Conservation (phyloP, 208 protist species). For the Crithidia brevicula region DNA sequence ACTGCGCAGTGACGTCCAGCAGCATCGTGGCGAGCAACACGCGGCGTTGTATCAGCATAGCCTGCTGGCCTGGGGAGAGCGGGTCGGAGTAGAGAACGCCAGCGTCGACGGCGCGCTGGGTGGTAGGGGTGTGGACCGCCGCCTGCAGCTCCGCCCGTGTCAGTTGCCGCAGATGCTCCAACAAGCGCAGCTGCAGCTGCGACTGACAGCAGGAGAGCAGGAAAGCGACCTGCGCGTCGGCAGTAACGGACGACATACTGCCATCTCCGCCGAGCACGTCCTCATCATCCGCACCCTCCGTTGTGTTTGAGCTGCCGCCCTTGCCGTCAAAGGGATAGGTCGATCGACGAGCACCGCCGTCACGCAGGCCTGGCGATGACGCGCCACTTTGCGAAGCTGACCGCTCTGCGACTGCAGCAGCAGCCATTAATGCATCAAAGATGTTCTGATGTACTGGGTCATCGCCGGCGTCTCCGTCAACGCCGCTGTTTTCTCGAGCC, state of each 20-base stretch:
- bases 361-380: slow-evolving; percentile 1
- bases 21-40: slow-evolving; percentile 47
- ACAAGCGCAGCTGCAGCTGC: slow-evolving; percentile 33
- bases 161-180: slow-evolving; percentile 29
- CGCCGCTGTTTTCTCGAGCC: neutral
- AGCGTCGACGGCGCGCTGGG: slow-evolving; percentile 29
- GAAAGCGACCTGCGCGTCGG: slow-evolving; percentile 24
- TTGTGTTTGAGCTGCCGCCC: neutral
- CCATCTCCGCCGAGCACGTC: neutral
- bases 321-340: neutral
- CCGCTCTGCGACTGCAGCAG: slow-evolving; percentile 4
- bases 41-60: slow-evolving; percentile 25
- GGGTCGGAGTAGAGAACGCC: slow-evolving; percentile 22
- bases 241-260: neutral
- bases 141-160: slow-evolving; percentile 15
- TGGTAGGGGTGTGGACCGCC: slow-evolving; percentile 29
- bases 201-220: slow-evolving; percentile 39
- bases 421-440: slow-evolving; percentile 27
- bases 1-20: slow-evolving; percentile 30
- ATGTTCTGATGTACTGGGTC: slow-evolving; percentile 22
- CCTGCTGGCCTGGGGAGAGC: slow-evolving; percentile 11
- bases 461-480: neutral
- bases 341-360: neutral
- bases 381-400: neutral
- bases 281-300: slow-evolving; percentile 13